A percentile compares a stretch with the other conserved stretches of the same genome.
These are phyloP conservation scores for Kwoniella dendrophila DNA, from an alignment of 768 basidiomycete species.

Conservation along the genomic window DNA sequence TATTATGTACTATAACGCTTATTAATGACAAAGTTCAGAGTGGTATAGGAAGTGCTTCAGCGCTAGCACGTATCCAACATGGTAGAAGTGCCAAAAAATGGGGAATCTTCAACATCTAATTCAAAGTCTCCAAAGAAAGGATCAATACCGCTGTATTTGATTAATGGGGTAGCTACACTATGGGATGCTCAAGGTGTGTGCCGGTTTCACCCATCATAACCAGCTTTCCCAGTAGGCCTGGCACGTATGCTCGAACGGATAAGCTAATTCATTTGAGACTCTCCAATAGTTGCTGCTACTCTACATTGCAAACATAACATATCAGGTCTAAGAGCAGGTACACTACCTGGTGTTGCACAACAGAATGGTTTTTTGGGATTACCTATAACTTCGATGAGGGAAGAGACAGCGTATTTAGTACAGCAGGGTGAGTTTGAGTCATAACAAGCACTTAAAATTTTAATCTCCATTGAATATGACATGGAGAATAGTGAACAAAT, in stretches of 20 bases:
- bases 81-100: constrained; percentile 15
- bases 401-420: constrained; percentile 87
- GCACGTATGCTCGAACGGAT: neutral
- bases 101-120: constrained; percentile 19
- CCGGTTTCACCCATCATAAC: neutral
- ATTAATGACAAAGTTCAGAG: no score
- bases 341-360: constrained; percentile 89
- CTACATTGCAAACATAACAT: constrained; percentile 79
- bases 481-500: no score
- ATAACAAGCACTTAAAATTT: neutral
- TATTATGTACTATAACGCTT: no score
- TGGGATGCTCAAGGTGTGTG: constrained; percentile 80
- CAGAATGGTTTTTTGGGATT: constrained; percentile 95
- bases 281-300: constrained; percentile 69
- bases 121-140: constrained; percentile 6
- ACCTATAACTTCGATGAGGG: constrained; percentile 84
- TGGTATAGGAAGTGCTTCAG: no score
- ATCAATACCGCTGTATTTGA: constrained; percentile 67
- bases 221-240: neutral
- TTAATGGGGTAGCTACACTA: constrained; percentile 79
- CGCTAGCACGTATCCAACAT: constrained; percentile 11
- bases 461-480: neutral
- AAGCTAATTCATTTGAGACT: neutral
- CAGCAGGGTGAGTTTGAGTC: constrained; percentile 67
- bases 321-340: constrained; percentile 83